Evolutionary conservation across 208 protist species (phyloP), one percentile per base, ranked within the genome.

Genomic region (Entamoeba histolytica): DNA sequence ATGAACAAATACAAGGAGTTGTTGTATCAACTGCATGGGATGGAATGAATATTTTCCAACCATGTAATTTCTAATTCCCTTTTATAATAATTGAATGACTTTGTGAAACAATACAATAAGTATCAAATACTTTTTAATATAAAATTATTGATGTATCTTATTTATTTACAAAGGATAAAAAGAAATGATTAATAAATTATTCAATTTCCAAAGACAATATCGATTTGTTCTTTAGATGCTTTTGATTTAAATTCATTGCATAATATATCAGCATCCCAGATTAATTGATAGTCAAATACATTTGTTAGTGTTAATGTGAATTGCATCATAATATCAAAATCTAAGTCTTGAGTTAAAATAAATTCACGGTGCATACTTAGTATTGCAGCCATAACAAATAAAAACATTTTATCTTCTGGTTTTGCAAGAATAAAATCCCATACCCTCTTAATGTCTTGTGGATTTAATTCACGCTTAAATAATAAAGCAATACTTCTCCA

Each of bases 1-100:
- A 99, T 96, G 94, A 96, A 92, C 97, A 99, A 96, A 97, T 98
- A n/a, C 97, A 97, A 1, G 97, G 98, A 51, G 96, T 98, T 92
- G 95, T 98, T n/a, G 94, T 98, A 50, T 97, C 96, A 69, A 99
- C 98, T 5, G 97, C 98, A 92, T 97, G 96, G 93, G 95, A 98
- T 14, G 98, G 98, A 19, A 97, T 99, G 91, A 97, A 99, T 94
- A 96, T 99, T 69, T 99, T 98, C 94, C 97, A 97, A 61, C 97
- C 98, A n/a, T 57, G 17, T 10, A 93, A 51, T 61, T 57, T 93
- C 61, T 78, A 35, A 78, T 2, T 44, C 39, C 39, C 2, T 44
- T 44, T 44, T 44, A 44, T 44, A 44, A 44, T 44, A 44, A 44
- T 44, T 44, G 39, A 44, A 44, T 44, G 39, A 44, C 39, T 44